Percentiles rank a stretch among this genome's conserved stretches.
Evolutionary conservation across 73 alveolate species (phyloP).

Genomic region (Blepharisma japonicum): DNA sequence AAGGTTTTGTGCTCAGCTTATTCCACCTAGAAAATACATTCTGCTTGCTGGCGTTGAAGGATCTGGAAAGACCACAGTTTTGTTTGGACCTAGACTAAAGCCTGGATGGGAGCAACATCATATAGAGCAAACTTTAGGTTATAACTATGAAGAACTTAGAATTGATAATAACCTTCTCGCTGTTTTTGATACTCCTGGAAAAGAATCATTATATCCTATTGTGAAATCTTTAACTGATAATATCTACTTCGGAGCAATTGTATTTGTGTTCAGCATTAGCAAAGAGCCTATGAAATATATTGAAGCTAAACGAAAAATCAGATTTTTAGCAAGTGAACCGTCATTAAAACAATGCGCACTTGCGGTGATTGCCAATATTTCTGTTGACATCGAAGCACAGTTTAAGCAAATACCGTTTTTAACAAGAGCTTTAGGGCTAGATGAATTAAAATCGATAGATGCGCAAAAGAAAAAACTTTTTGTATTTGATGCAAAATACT

Average conservation of each 20-base stretch:
- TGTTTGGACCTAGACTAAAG: not conserved
- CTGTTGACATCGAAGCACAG: constrained; percentile 9
- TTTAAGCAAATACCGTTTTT: not conserved
- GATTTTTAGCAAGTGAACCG: constrained; percentile 9
- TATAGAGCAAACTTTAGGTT: not conserved
- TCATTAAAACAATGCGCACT: constrained; percentile 11
- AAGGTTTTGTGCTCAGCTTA: not conserved
- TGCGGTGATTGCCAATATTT: not conserved
- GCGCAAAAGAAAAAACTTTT: not conserved
- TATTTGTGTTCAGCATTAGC: not conserved
- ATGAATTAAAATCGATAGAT: not conserved
- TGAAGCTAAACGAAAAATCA: constrained; percentile 10
- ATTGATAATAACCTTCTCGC: not conserved
- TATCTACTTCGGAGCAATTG: not conserved
- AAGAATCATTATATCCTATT: constrained; percentile 9
- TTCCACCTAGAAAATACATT: not conserved
- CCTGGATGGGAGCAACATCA: constrained; percentile 27
- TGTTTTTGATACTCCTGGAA: constrained; percentile 22
- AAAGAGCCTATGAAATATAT: not conserved
- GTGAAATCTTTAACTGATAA: not conserved
- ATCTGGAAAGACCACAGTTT: constrained; percentile 29
- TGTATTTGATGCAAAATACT: constrained; percentile 20
- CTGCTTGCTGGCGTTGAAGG: constrained; percentile 23
- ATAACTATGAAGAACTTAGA: constrained; percentile 26
- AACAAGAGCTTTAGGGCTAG: not conserved